Evolutionary conservation across 2,329 filamentous ascomycete genomes (phyloP), one percentile per base, ranked within the genome.

Genomic region (Aspergillus fischeri): DNA sequence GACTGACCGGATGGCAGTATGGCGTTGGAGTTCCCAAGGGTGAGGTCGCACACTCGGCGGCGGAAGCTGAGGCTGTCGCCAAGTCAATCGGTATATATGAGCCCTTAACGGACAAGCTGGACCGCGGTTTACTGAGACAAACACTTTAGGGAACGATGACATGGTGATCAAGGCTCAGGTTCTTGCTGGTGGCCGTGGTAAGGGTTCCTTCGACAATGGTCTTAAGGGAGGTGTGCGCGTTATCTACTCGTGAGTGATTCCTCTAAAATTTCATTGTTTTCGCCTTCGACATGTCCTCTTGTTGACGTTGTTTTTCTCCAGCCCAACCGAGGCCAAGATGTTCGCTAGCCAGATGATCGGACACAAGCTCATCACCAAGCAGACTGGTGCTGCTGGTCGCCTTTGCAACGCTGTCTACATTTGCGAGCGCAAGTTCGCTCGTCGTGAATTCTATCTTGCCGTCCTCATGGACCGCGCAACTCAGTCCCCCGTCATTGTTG

Each of bases 111-210:
- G 28, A 35, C 54, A 49, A 49, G 42, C 29, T 53, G 55, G 54
- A 21, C 58, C 49, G 53, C 52, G 54, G 44, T 51, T 44, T 61
- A 57, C 66, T 68, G 62, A 67, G 56, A 63, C 55, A 53, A 54
- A 55, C 9, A 24, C 58, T 10, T 21, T 57, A 82, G 89, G 84
- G 67, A 84, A 84, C 70, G 93, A 96, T 75, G 94, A 99, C 77
- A 93, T 97, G 86, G 94, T 99, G 69, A 97, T 99, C 85, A 99
- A 99, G 86, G 94, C 94, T 62, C 94, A 99, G 83, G 94, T 99
- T 60, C 89, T 99, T 63, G 94, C 94, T 62, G 94, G 94, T 80
- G 94, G 94, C 65, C 90, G 94, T 82, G 94, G 94, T 80, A 99
- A 99, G 84, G 94, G 94, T 68, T 88, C 87, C 69, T 99, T 99